A percentile compares a stretch with the other conserved stretches of the same genome.
Conservation (phyloP, 306 rosid species). For the Cicer cuneatum region DNA sequence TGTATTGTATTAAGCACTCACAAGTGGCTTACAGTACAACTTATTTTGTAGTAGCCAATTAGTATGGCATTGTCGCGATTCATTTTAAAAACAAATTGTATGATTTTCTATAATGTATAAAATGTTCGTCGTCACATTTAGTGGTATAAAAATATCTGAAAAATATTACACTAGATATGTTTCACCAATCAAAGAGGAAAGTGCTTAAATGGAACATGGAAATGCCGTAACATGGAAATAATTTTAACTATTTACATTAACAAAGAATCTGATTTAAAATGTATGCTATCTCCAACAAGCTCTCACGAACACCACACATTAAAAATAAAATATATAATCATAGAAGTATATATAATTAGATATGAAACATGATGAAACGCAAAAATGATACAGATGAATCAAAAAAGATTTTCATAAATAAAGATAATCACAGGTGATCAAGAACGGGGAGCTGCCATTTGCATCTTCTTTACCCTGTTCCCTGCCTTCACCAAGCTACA, state of each 20-base stretch:
- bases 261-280: background rate
- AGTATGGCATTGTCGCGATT: no score
- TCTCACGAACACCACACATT: background rate
- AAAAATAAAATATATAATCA: conserved; percentile 7
- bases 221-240: background rate
- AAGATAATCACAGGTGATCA: conserved; percentile 42
- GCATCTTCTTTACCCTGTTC: conserved; percentile 78
- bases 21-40: no score
- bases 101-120: no score
- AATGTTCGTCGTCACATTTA: no score
- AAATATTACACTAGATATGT: background rate
- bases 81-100: no score
- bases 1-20: no score
- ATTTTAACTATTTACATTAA: conserved; percentile 21
- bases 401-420: conserved; percentile 9
- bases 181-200: background rate
- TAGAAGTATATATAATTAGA: background rate
- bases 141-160: no score
- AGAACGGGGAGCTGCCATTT: conserved; percentile 90
- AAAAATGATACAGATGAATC: background rate
- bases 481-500: conserved; percentile 81
- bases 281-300: background rate
- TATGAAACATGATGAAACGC: conserved; percentile 10
- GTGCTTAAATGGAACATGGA: conserved; percentile 3
- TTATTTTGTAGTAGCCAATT: no score